Evolutionary conservation across 1,284 basidiomycete genomes (phyloP).

Genomic region (Austroboletus niveus): DNA sequence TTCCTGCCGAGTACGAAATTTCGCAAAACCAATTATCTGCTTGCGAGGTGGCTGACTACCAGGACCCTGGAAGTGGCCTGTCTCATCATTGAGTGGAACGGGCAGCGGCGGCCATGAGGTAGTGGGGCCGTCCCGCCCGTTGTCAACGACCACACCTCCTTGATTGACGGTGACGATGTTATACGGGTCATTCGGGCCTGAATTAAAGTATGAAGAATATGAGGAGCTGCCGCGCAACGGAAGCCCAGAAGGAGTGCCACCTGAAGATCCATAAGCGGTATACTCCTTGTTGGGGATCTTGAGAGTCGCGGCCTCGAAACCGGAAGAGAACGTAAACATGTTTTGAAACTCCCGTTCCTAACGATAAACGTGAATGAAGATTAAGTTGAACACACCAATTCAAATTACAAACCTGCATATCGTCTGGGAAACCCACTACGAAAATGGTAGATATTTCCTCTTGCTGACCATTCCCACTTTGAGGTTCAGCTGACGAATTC

Average conservation of each 20-base stretch:
- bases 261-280: conserved; percentile 58
- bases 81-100: conserved; percentile 37
- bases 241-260: conserved; percentile 36
- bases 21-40: conserved; percentile 98
- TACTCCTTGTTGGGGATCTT: conserved; percentile 93
- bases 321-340: conserved; percentile 95
- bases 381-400: background rate
- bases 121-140: conserved; percentile 63
- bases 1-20: conserved; percentile 87
- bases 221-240: conserved; percentile 33
- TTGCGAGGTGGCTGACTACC: conserved; percentile 65
- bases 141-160: conserved; percentile 72
- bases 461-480: conserved; percentile 37
- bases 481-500: conserved; percentile 19
- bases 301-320: conserved; percentile 96
- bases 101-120: conserved; percentile 61
- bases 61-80: conserved; percentile 34
- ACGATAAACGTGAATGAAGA: conserved; percentile 17
- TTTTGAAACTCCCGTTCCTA: conserved; percentile 99
- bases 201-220: conserved; percentile 37
- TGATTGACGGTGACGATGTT: conserved; percentile 77
- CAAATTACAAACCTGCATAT: conserved; percentile 81
- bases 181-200: conserved; percentile 71
- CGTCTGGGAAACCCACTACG: conserved; percentile 98
- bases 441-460: conserved; percentile 99